Evolutionary conservation across 805 yeast species (phyloP).

Genomic region (Lipomyces anomalus): DNA sequence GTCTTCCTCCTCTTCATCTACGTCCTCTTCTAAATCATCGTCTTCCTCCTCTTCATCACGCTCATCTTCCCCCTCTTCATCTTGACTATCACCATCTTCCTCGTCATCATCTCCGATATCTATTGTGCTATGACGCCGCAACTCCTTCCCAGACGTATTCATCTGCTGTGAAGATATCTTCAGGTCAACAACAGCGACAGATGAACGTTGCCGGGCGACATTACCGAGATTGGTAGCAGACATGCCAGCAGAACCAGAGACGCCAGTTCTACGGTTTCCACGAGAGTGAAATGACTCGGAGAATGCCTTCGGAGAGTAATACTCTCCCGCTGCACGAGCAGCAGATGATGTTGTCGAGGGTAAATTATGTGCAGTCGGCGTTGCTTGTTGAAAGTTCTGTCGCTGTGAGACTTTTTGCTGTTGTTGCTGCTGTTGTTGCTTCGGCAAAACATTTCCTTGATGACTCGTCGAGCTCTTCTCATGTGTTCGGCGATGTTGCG

Average conservation of each 20-base stretch:
- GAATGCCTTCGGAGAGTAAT: background rate
- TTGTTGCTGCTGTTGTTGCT: conserved; percentile 21
- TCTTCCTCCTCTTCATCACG: background rate
- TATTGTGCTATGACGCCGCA: background rate
- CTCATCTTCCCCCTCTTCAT: conserved; percentile 4
- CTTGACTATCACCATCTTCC: conserved; percentile 4
- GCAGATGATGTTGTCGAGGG: no score
- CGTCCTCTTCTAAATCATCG: no score
- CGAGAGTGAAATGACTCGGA: conserved; percentile 2
- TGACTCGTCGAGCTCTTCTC: conserved; percentile 16
- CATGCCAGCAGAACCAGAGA: no score
- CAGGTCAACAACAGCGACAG: no score
- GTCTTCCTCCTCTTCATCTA: no score
- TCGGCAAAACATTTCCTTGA: conserved; percentile 9
- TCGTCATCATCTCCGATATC: background rate
- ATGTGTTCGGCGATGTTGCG: conserved; percentile 25
- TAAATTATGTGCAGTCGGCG: no score
- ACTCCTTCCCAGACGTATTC: background rate
- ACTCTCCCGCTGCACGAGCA: conserved; percentile 10
- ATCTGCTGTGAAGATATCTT: no score
- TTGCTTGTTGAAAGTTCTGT: conserved; percentile 8
- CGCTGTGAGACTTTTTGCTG: conserved; percentile 7
- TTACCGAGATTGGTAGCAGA: no score
- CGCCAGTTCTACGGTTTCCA: no score
- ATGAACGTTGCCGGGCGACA: no score